Percentiles rank a stretch among this genome's conserved stretches.
Evolutionary conservation across 2,329 filamentous ascomycete genomes (phyloP).

Genomic region (Aureobasidium leucospermi): DNA sequence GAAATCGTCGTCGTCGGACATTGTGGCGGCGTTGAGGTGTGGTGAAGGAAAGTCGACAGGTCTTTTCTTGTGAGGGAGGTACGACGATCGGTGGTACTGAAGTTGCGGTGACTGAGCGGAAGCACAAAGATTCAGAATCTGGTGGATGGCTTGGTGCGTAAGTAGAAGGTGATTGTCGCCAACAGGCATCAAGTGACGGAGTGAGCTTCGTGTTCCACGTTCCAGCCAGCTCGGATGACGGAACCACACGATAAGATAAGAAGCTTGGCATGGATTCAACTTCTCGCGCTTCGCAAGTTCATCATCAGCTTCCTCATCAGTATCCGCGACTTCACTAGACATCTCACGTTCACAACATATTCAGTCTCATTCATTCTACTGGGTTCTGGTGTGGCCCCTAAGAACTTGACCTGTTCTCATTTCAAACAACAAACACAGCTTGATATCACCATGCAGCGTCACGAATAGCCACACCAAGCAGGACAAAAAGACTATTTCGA

Average conservation of each 20-base stretch:
- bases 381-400: too few relatives aligned
- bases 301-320: too few relatives aligned
- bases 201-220: neutral
- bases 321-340: too few relatives aligned
- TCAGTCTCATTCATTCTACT: too few relatives aligned
- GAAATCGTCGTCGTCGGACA: constrained; percentile 84
- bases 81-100: neutral
- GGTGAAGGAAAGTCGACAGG: neutral
- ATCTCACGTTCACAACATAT: too few relatives aligned
- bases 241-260: neutral
- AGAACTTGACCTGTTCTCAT: too few relatives aligned
- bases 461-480: too few relatives aligned
- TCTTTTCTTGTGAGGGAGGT: neutral
- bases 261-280: neutral
- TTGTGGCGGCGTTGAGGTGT: constrained; percentile 33
- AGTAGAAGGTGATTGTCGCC: neutral
- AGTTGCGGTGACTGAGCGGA: neutral
- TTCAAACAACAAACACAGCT: too few relatives aligned
- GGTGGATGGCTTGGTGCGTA: neutral
- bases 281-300: too few relatives aligned
- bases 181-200: neutral
- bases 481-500: too few relatives aligned
- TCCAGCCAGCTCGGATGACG: neutral
- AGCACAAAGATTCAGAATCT: neutral
- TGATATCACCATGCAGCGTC: too few relatives aligned